Evolutionary conservation across 257 asterid species (phyloP).

Genomic region (Jacaranda copaia): DNA sequence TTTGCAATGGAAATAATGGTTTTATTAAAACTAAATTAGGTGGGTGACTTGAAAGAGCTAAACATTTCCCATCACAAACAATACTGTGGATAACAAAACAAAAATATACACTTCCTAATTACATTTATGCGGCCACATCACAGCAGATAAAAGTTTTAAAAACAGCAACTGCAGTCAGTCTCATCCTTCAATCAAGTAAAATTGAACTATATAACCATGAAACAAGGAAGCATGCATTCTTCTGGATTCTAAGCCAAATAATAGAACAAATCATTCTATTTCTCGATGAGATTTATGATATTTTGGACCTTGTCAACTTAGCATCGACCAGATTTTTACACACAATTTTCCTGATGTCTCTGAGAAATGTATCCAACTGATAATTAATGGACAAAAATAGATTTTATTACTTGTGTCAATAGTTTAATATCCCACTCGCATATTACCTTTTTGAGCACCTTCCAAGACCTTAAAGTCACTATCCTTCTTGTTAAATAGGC

Average conservation of each 20-base stretch:
- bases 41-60: conserved; percentile 1
- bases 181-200: conserved; percentile 9
- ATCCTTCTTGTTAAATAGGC: conserved; percentile 4
- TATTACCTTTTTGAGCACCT: conserved; percentile 20
- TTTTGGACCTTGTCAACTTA: too few relatives aligned
- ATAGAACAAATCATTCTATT: background rate
- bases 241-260: background rate
- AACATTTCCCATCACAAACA: conserved; percentile 18
- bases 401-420: background rate
- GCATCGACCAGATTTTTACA: too few relatives aligned
- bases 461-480: background rate
- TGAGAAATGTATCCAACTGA: too few relatives aligned
- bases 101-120: background rate
- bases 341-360: too few relatives aligned
- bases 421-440: background rate
- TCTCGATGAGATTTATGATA: too few relatives aligned
- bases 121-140: conserved; percentile 17
- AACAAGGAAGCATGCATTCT: too few relatives aligned
- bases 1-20: background rate
- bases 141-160: background rate
- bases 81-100: background rate
- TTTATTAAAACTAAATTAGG: conserved; percentile 1
- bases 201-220: too few relatives aligned
- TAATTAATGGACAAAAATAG: background rate
- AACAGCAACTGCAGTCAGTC: conserved; percentile 5